phyloP scores from a whole-genome alignment of 2,329 filamentous ascomycete genomes.

The Aureobasidium musti region DNA sequence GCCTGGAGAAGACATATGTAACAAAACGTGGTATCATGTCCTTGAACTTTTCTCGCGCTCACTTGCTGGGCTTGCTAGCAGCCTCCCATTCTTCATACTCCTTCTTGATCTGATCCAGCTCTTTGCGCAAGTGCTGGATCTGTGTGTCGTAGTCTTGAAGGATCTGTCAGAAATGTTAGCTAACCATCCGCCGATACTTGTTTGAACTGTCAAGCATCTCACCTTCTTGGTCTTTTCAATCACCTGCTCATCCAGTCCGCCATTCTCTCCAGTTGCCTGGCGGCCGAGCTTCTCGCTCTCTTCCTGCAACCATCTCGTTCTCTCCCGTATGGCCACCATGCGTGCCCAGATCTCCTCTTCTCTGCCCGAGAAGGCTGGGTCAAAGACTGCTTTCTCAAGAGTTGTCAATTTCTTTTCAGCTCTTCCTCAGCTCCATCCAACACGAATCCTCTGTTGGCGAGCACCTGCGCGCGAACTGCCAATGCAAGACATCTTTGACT shows the following conservation, averaged over 20 bases:
- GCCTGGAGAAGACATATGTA: neutral
- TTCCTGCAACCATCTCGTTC: slow-evolving; percentile 69
- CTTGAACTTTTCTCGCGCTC: neutral
- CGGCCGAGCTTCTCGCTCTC: slow-evolving; percentile 70
- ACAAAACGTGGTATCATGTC: neutral
- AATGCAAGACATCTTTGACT: slow-evolving; percentile 72
- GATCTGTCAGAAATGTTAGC: slow-evolving; percentile 55
- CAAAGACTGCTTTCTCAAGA: slow-evolving; percentile 69
- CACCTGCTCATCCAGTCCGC: slow-evolving; percentile 67
- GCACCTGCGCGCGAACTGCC: slow-evolving; percentile 76
- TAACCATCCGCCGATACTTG: slow-evolving; percentile 7
- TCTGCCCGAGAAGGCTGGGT: slow-evolving; percentile 71
- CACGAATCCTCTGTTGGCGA: slow-evolving; percentile 79
- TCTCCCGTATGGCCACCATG: slow-evolving; percentile 71
- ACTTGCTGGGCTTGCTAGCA: slow-evolving; percentile 30
- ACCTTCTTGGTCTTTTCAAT: slow-evolving; percentile 75
- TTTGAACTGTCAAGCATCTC: slow-evolving; percentile 36
- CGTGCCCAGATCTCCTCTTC: slow-evolving; percentile 86
- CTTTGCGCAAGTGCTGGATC: slow-evolving; percentile 70
- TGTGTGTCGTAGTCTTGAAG: slow-evolving; percentile 81
- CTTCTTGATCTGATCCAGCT: slow-evolving; percentile 59
- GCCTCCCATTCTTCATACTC: slow-evolving; percentile 61
- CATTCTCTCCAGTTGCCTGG: slow-evolving; percentile 47
- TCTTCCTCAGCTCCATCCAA: slow-evolving; percentile 78
- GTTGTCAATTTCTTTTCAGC: slow-evolving; percentile 69